Base-by-base conservation (phyloP, 306 rosid species). In the Fagus sylvatica region DNA sequence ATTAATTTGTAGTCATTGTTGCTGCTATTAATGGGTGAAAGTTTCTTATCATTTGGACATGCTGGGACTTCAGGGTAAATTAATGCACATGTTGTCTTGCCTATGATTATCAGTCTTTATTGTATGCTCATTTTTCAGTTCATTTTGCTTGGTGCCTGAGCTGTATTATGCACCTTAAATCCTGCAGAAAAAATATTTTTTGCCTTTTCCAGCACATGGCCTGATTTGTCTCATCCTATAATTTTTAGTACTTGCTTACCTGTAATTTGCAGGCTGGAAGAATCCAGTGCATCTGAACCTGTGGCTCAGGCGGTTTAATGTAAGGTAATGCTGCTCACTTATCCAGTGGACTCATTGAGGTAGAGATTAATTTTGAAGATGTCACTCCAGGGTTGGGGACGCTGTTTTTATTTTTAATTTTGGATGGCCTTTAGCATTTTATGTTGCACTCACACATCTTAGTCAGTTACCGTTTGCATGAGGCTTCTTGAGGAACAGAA, bases 241-340 rank as follows among this genome's bases (percentile, higher is more conserved):
- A 40, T 53, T 74, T 60, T 75, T 34, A 32, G 78, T 22, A 71
- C 9, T 46, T 46, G 76, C 57, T 22, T 55, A 46, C 46, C 59
- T 32, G 42, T 74, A 68, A 80, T 77, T 81, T 88, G 77, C 93
- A 95, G 97, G 90, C 80, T 79, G 57, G 97, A 92, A 80, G 85
- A 86, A 76, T 46, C 79, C 59, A 86, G 82, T 81, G 73, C 89
- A 75, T 70, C 93, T 3, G 96, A 90, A 76, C 81, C 91, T 53
- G 86, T 90, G 76, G 97, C 97, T 55, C 95, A 89, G 79, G 90
- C 84, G 73, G 88, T 82, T 30, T 92, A 82, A 81, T 71, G 76
- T 49, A 55, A 70, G 79, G 75, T 11, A 80, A 51, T 42, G 69
- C 67, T 48, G 54, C 78, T 62, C 13, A 59, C 72, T 79, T 8